Conservation (phyloP, 495 filamentous ascomycete species). For the Daldinia decipiens region DNA sequence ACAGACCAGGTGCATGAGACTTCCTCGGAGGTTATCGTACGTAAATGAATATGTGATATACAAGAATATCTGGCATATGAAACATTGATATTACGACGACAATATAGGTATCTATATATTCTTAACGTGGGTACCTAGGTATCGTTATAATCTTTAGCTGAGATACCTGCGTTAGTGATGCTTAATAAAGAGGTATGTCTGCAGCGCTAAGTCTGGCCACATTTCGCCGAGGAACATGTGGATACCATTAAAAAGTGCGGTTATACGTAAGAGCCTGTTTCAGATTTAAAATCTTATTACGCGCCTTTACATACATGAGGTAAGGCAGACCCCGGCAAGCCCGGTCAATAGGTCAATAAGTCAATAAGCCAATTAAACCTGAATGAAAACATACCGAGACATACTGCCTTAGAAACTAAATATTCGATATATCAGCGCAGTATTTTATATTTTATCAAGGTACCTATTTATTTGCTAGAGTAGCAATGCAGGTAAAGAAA, state of each 20-base stretch:
- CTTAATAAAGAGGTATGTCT: neutral
- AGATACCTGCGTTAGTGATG: neutral
- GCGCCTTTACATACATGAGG: slow-evolving; percentile 26
- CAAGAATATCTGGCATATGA: neutral
- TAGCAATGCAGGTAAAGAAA: too few relatives aligned
- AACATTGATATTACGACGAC: neutral
- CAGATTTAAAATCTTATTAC: slow-evolving; percentile 41
- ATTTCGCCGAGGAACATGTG: neutral
- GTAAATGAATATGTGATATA: neutral
- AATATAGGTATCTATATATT: neutral
- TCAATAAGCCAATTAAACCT: neutral
- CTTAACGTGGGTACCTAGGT: neutral
- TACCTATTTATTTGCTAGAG: neutral
- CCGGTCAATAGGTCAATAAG: neutral
- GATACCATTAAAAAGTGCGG: neutral
- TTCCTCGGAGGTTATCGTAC: too few relatives aligned
- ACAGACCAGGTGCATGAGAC: too few relatives aligned
- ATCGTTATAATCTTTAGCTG: neutral
- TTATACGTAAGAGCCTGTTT: slow-evolving; percentile 38
- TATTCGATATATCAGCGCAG: neutral
- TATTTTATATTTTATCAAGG: neutral
- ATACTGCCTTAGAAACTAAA: neutral
- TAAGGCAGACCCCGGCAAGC: slow-evolving; percentile 21
- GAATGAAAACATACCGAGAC: neutral
- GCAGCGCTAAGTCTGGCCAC: neutral